Percentiles rank a stretch among this genome's conserved stretches.
Evolutionary conservation across 139 green algal genomes (phyloP).

Genomic region (Chlamydomonas asymmetrica): DNA sequence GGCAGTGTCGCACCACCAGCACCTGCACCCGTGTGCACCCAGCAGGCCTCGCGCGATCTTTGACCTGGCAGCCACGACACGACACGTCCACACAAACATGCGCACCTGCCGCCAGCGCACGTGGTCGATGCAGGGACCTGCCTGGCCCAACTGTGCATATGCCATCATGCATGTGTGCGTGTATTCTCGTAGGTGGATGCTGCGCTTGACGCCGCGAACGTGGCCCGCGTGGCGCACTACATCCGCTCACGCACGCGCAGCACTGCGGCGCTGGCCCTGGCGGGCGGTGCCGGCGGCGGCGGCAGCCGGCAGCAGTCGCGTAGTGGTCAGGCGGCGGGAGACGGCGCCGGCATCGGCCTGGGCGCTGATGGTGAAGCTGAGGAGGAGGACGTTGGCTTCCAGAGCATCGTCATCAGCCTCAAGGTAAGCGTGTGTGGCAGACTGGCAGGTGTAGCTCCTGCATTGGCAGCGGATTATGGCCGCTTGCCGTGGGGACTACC

Average conservation of each 20-base stretch:
- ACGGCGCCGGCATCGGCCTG: not conserved
- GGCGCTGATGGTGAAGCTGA: not conserved
- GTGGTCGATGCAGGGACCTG: no score
- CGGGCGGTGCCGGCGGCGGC: not conserved
- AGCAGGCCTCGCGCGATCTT: no score
- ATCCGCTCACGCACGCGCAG: conserved; percentile 75
- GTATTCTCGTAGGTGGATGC: conserved; percentile 63
- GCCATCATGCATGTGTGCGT: no score
- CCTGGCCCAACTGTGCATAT: no score
- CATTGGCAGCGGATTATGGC: no score
- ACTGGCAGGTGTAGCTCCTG: no score
- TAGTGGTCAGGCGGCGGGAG: conserved; percentile 1
- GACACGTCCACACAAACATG: no score
- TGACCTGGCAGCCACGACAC: no score
- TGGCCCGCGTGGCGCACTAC: conserved; percentile 90
- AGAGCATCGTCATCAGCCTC: conserved; percentile 91
- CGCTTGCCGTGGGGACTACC: not conserved
- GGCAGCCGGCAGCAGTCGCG: not conserved
- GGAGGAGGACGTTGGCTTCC: conserved; percentile 23
- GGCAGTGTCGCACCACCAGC: no score
- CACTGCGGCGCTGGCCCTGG: not conserved
- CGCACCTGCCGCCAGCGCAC: no score
- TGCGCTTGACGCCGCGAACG: conserved; percentile 93
- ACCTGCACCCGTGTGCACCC: no score
- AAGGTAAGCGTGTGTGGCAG: conserved; percentile 66